phyloP scores from a whole-genome alignment of 2,329 filamentous ascomycete genomes.

The Cryphonectria naterciae region DNA sequence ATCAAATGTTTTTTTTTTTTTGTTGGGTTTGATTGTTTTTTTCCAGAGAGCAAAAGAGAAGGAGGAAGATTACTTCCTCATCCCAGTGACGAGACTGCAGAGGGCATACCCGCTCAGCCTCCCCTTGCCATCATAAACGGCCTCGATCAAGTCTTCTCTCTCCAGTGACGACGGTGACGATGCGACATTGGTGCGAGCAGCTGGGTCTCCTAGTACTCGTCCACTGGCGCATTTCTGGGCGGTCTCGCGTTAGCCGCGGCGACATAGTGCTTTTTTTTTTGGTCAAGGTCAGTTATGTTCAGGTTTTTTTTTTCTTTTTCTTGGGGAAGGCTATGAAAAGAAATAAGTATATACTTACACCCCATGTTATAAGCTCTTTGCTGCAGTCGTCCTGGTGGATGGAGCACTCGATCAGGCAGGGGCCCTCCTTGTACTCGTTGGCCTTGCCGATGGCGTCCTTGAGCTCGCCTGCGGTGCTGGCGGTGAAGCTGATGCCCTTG shows the following conservation, averaged over 20 bases:
- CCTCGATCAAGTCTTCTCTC: conserved; percentile 15
- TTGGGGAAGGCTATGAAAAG: not conserved
- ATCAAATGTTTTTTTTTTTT: not conserved
- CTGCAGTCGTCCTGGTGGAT: conserved; percentile 37
- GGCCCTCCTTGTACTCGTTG: conserved; percentile 31
- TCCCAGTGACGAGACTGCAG: conserved; percentile 25
- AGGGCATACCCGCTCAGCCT: conserved; percentile 25
- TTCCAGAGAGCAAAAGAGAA: not conserved
- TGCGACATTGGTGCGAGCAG: conserved; percentile 2
- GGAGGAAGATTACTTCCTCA: conserved; percentile 12
- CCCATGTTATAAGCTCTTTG: conserved; percentile 37
- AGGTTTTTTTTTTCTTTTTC: not conserved
- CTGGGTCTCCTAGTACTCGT: conserved; percentile 23
- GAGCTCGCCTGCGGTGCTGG: conserved; percentile 34
- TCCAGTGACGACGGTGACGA: not conserved
- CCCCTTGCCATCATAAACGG: conserved; percentile 28
- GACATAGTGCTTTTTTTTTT: conserved; percentile 31
- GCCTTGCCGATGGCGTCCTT: conserved; percentile 31
- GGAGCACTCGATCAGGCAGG: conserved; percentile 35
- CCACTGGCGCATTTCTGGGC: conserved; percentile 28
- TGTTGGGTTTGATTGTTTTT: not conserved
- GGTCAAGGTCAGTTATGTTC: conserved; percentile 9
- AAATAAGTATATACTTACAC: conserved; percentile 16
- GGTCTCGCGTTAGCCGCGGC: conserved; percentile 36
- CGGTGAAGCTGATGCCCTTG: conserved; percentile 32